These are phyloP conservation scores for Coniella vitis DNA, from an alignment of 2,329 filamentous ascomycete species.

Conservation along the genomic window DNA sequence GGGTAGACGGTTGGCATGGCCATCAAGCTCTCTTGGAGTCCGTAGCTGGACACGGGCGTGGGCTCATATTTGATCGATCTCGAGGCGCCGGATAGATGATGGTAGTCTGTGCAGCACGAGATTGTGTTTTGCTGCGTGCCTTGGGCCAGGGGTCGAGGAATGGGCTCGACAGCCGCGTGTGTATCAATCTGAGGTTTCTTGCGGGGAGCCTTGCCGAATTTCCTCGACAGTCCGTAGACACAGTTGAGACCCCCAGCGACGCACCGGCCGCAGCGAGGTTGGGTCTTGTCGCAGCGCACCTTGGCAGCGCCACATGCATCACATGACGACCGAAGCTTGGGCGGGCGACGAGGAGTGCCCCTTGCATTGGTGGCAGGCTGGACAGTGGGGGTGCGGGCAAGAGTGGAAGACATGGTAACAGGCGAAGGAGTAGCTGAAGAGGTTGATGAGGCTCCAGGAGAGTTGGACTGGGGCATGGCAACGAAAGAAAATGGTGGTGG, in stretches of 20 bases:
- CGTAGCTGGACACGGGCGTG: constrained; percentile 3
- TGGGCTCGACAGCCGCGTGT: background rate
- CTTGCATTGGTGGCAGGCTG: constrained; percentile 10
- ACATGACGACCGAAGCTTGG: constrained; percentile 16
- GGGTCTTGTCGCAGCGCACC: constrained; percentile 16
- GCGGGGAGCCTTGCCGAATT: constrained; percentile 15
- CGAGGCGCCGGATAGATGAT: constrained; percentile 6
- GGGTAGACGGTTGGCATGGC: constrained; percentile 10
- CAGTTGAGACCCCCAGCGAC: constrained; percentile 14
- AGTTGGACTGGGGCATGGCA: constrained; percentile 1
- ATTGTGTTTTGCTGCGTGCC: constrained; percentile 9
- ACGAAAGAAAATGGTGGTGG: background rate
- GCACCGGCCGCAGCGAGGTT: constrained; percentile 14
- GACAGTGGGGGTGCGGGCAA: background rate
- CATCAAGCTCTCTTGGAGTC: constrained; percentile 14
- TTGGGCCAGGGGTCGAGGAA: constrained; percentile 10
- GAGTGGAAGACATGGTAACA: constrained; percentile 6
- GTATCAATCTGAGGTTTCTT: constrained; percentile 13
- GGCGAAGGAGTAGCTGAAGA: constrained; percentile 9
- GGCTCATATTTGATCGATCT: constrained; percentile 13
- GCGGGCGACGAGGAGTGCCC: constrained; percentile 9
- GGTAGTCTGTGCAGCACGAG: constrained; percentile 13
- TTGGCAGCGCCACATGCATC: constrained; percentile 17
- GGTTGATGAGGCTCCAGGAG: constrained; percentile 6
- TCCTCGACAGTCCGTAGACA: constrained; percentile 15